Evolutionary conservation across 2,329 filamentous ascomycete species (phyloP).

Genomic region (Ascochyta fabae): DNA sequence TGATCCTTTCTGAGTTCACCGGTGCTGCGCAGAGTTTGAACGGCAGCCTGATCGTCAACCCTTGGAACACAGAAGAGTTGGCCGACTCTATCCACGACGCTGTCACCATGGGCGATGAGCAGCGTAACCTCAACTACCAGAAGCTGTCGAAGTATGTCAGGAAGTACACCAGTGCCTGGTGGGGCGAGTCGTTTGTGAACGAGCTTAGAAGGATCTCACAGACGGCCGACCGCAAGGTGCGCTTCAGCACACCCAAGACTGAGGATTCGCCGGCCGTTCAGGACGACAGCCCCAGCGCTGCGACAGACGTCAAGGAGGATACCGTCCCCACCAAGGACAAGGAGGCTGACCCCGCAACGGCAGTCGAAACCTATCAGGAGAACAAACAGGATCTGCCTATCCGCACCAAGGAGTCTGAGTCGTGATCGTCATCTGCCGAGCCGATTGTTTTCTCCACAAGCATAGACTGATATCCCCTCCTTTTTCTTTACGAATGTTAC

Average conservation of each 20-base stretch:
- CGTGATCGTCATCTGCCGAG: constrained; percentile 10
- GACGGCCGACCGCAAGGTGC: constrained; percentile 58
- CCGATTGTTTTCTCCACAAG: background rate
- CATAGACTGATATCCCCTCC: constrained; percentile 17
- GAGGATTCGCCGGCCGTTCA: constrained; percentile 3
- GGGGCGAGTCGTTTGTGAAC: constrained; percentile 90
- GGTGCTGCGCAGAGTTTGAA: constrained; percentile 94
- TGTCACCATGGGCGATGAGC: constrained; percentile 94
- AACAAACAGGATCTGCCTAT: constrained; percentile 15
- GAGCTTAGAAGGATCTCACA: constrained; percentile 72
- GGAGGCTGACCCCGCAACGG: constrained; percentile 21
- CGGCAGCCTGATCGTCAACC: constrained; percentile 92
- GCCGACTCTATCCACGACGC: constrained; percentile 93
- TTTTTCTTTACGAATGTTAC: constrained; percentile 7
- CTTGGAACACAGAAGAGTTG: constrained; percentile 97
- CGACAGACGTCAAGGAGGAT: background rate
- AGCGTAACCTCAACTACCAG: constrained; percentile 83
- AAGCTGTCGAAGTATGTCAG: constrained; percentile 95
- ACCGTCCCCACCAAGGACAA: constrained; percentile 20
- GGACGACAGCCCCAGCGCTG: background rate
- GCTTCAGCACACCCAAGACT: constrained; percentile 21
- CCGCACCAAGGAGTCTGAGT: constrained; percentile 20
- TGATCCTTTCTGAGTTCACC: constrained; percentile 96
- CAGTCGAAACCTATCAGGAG: constrained; percentile 15
- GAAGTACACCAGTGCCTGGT: constrained; percentile 96